Conservation (phyloP, 768 basidiomycete genomes). For the Agrocybe chaxingu region DNA sequence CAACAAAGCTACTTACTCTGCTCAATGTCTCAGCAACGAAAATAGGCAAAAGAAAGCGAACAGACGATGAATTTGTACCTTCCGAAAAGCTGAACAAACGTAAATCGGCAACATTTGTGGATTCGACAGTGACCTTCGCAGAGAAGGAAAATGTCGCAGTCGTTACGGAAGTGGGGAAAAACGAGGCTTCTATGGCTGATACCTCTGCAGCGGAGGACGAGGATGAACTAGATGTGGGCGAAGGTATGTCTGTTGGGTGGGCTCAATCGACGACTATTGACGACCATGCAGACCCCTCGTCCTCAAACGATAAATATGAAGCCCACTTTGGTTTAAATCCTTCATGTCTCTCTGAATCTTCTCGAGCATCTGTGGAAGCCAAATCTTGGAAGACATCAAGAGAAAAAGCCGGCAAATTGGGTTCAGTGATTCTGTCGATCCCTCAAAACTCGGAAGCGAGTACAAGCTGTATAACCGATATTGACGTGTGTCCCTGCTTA, state of each 20-base stretch:
- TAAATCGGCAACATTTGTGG: constrained; percentile 36
- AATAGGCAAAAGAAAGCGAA: constrained; percentile 52
- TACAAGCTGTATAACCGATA: constrained; percentile 23
- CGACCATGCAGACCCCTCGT: constrained; percentile 4
- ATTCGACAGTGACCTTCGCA: constrained; percentile 12
- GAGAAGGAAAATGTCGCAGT: constrained; percentile 18
- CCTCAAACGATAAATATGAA: constrained; percentile 53
- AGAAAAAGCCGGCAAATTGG: constrained; percentile 55
- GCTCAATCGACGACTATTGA: background rate
- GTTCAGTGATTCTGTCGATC: constrained; percentile 46
- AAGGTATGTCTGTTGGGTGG: constrained; percentile 27
- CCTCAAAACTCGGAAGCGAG: constrained; percentile 37
- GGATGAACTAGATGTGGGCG: constrained; percentile 17
- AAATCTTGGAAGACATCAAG: constrained; percentile 53
- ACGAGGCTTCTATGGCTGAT: constrained; percentile 21
- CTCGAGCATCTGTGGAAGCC: constrained; percentile 50
- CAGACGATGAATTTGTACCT: constrained; percentile 40
- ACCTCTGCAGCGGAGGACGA: constrained; percentile 16
- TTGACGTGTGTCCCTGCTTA: constrained; percentile 22
- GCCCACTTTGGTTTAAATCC: constrained; percentile 70
- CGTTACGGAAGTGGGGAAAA: constrained; percentile 19
- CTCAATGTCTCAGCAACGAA: constrained; percentile 87
- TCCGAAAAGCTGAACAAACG: constrained; percentile 70
- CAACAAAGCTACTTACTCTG: constrained; percentile 80
- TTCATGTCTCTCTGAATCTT: constrained; percentile 42